A percentile compares a stretch with the other conserved stretches of the same genome.
Conservation (phyloP, 768 basidiomycete genomes). For the Boletales sp. region DNA sequence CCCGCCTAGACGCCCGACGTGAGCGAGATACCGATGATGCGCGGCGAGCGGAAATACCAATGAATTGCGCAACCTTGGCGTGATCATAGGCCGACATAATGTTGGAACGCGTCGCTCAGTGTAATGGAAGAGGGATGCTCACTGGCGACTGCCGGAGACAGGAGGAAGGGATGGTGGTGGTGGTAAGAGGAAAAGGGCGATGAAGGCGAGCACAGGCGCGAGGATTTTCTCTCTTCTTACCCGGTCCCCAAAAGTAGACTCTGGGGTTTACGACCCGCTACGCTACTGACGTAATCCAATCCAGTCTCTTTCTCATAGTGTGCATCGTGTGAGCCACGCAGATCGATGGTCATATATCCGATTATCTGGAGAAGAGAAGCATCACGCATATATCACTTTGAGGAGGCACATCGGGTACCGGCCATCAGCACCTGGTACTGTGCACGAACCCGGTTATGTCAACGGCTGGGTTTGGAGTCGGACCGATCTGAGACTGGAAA, state of each 20-base stretch:
- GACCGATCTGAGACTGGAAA: no score
- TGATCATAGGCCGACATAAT: slow-evolving; percentile 46
- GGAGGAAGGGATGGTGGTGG: slow-evolving; percentile 7
- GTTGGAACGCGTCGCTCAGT: no score
- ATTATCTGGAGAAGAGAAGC: slow-evolving; percentile 8
- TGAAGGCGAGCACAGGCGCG: neutral
- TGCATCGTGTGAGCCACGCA: slow-evolving; percentile 13
- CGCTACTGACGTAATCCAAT: neutral
- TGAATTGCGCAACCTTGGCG: slow-evolving; percentile 60
- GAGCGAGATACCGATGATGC: slow-evolving; percentile 9
- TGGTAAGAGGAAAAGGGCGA: slow-evolving; percentile 17
- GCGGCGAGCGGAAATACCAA: slow-evolving; percentile 40
- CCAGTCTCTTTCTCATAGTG: neutral
- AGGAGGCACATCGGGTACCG: slow-evolving; percentile 27
- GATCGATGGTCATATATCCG: slow-evolving; percentile 10
- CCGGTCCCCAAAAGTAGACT: slow-evolving; percentile 27
- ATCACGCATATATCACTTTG: neutral
- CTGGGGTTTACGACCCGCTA: slow-evolving; percentile 23
- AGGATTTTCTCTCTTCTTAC: slow-evolving; percentile 15
- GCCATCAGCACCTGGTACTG: neutral
- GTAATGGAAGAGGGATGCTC: no score
- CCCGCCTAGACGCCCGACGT: slow-evolving; percentile 58
- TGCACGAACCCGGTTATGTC: slow-evolving; percentile 5
- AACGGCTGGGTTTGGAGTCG: neutral
- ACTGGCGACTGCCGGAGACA: no score